These are phyloP conservation scores for Hanseniaspora gamundiae DNA, from an alignment of 1,139 yeast genomes.

Conservation along the genomic window DNA sequence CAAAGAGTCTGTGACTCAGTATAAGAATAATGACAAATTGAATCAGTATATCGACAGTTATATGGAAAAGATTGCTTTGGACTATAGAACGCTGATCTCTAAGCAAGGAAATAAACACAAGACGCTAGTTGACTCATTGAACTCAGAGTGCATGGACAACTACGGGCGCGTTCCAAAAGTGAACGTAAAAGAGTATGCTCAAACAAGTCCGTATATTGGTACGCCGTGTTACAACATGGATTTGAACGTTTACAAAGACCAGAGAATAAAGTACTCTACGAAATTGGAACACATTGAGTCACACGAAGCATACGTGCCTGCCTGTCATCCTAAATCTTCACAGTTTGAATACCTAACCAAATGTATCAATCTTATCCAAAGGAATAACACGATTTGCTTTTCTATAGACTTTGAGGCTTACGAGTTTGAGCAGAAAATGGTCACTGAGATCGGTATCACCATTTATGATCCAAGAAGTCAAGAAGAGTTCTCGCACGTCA, in stretches of 20 bases:
- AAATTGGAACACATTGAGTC: background rate
- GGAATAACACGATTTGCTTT: constrained; percentile 29
- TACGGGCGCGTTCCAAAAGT: background rate
- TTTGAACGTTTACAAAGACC: background rate
- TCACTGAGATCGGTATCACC: constrained; percentile 61
- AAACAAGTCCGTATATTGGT: background rate
- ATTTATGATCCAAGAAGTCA: constrained; percentile 50
- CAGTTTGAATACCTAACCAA: background rate
- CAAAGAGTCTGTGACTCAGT: too few species aligned
- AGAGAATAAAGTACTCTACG: background rate
- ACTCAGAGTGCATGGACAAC: background rate
- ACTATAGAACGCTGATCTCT: background rate
- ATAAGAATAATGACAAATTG: background rate
- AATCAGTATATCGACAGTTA: background rate
- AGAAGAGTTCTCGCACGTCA: constrained; percentile 20
- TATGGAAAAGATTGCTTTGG: background rate
- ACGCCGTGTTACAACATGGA: too few species aligned
- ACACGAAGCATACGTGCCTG: background rate
- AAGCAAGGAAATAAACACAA: background rate
- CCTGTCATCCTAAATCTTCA: background rate
- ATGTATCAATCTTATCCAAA: background rate
- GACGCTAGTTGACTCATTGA: background rate
- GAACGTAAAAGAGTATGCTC: background rate
- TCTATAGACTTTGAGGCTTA: constrained; percentile 59
- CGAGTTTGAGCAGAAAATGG: constrained; percentile 34